These are phyloP conservation scores for Lachnum nothofagi DNA, from an alignment of 2,329 filamentous ascomycete species.

Conservation along the genomic window DNA sequence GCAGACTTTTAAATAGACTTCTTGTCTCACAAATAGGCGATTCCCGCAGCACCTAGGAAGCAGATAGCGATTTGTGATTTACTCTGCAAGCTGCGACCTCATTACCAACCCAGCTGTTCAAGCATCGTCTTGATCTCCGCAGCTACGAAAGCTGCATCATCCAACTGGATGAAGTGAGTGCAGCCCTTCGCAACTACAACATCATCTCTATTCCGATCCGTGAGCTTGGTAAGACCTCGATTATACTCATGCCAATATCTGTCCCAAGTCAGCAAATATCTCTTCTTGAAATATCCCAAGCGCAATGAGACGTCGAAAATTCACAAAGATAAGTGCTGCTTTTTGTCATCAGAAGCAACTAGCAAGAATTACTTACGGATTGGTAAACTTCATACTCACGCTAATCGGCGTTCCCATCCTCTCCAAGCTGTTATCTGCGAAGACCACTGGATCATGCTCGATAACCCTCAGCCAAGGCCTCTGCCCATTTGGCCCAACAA, in stretches of 20 bases:
- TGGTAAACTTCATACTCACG: conserved; percentile 30
- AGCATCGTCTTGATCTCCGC: conserved; percentile 33
- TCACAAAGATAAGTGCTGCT: too few species aligned
- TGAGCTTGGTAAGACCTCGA: conserved; percentile 28
- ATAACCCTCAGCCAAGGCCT: conserved; percentile 31
- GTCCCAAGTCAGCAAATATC: not conserved
- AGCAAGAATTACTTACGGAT: conserved; percentile 26
- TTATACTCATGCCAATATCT: conserved; percentile 35
- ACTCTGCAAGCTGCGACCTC: not conserved
- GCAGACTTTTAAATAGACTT: too few species aligned
- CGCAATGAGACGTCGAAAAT: too few species aligned
- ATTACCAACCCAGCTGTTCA: conserved; percentile 31
- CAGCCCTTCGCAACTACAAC: conserved; percentile 30
- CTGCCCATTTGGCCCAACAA: conserved; percentile 24
- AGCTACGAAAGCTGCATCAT: conserved; percentile 31
- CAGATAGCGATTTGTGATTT: not conserved
- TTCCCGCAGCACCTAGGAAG: too few species aligned
- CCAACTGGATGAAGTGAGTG: conserved; percentile 34
- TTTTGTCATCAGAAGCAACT: too few species aligned
- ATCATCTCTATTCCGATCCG: conserved; percentile 24
- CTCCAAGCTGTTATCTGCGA: conserved; percentile 29
- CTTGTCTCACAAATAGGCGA: too few species aligned
- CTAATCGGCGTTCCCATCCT: conserved; percentile 32
- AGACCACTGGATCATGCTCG: conserved; percentile 31
- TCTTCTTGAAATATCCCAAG: too few species aligned